Conservation (phyloP, 129 eudicot species). For the Smallanthus sonchifolius region DNA sequence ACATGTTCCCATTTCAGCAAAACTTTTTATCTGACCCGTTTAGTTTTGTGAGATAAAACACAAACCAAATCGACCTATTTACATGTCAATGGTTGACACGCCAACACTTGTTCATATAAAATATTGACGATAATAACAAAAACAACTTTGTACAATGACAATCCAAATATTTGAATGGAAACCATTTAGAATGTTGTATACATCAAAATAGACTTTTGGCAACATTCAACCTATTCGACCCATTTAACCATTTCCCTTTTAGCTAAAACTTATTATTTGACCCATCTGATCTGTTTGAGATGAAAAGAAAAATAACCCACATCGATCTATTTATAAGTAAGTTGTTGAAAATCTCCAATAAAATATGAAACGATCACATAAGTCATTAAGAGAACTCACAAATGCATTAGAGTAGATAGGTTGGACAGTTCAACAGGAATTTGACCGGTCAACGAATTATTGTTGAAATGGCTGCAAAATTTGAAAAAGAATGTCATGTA, state of each 20-base stretch:
- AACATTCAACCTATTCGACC: not conserved
- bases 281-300: not conserved
- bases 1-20: not conserved
- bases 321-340: not conserved
- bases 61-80: not conserved
- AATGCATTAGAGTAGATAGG: conserved; percentile 51
- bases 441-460: conserved; percentile 79
- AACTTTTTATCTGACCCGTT: not conserved
- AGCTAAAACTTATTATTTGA: no score
- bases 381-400: conserved; percentile 46
- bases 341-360: not conserved
- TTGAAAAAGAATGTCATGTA: not conserved
- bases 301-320: not conserved
- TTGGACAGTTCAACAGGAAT: conserved; percentile 63
- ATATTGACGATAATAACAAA: no score
- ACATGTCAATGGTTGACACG: not conserved
- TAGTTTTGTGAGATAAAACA: conserved; percentile 2
- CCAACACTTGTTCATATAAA: not conserved
- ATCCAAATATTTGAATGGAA: not conserved
- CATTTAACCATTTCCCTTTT: not conserved
- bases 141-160: not conserved
- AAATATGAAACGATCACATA: not conserved
- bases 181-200: not conserved
- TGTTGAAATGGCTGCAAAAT: conserved; percentile 78
- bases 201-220: not conserved